These are phyloP conservation scores for Carex parvula DNA, from an alignment of 176 grass and related monocot genomes.

Conservation along the genomic window DNA sequence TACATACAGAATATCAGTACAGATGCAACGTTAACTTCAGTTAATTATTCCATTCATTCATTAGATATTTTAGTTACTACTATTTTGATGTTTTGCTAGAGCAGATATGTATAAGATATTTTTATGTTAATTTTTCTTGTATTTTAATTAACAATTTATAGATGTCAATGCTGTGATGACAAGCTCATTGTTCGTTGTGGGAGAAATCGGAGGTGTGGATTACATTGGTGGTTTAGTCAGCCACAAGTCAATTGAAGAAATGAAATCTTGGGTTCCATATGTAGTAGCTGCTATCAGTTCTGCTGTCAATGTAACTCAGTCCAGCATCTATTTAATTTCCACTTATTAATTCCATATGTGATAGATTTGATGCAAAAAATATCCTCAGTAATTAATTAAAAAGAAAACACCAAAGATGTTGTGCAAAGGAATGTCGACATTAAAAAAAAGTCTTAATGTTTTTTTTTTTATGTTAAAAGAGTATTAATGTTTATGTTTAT, in stretches of 20 bases:
- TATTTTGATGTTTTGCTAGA: too few species aligned
- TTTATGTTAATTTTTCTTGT: too few species aligned
- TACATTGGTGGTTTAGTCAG: background rate
- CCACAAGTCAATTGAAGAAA: background rate
- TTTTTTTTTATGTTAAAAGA: too few species aligned
- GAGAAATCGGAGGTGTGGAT: conserved; percentile 20
- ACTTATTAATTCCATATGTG: background rate
- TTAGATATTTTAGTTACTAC: background rate
- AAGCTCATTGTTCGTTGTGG: conserved; percentile 6
- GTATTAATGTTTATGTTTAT: background rate
- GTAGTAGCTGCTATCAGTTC: background rate
- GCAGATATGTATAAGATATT: too few species aligned
- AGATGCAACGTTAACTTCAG: background rate
- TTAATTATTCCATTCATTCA: too few species aligned
- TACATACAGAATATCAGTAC: background rate
- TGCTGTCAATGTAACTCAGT: background rate
- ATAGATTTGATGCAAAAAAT: background rate
- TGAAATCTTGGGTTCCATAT: conserved; percentile 2
- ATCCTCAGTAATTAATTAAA: too few species aligned
- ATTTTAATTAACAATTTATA: background rate
- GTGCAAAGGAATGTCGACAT: background rate
- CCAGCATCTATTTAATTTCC: background rate
- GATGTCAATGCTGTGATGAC: background rate
- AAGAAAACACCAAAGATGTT: background rate
- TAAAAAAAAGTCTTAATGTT: background rate